A percentile compares a stretch with the other conserved stretches of the same genome.
phyloP scores from a whole-genome alignment of 208 protist species.

The Crithidia bombi region DNA sequence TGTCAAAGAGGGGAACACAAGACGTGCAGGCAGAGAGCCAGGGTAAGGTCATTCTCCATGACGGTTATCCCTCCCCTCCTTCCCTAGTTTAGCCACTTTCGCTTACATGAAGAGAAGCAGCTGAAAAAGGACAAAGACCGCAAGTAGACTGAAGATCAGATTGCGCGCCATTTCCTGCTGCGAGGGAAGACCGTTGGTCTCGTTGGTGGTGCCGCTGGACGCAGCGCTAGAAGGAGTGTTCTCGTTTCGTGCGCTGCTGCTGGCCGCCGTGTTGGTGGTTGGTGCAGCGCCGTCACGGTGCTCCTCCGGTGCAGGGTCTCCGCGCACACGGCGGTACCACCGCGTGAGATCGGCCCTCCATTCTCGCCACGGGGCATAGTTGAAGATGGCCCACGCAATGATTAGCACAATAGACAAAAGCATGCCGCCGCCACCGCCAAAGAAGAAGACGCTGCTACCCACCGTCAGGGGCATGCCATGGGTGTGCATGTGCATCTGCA shows the following conservation, averaged over 20 bases:
- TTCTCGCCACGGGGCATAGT: slow-evolving; percentile 58
- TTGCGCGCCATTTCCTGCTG: slow-evolving; percentile 24
- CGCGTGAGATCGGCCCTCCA: slow-evolving; percentile 8
- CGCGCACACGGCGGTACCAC: slow-evolving; percentile 21
- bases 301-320: slow-evolving; percentile 7
- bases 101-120: slow-evolving; percentile 27
- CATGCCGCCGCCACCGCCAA: slow-evolving; percentile 42
- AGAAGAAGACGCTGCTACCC: slow-evolving; percentile 58
- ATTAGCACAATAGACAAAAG: slow-evolving; percentile 37
- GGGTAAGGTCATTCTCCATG: background rate
- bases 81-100: background rate
- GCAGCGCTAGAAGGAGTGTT: background rate
- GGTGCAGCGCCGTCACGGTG: background rate
- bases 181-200: slow-evolving; percentile 4
- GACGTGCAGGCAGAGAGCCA: too few species aligned
- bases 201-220: background rate
- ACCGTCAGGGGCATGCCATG: slow-evolving; percentile 45
- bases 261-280: background rate
- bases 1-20: too few species aligned
- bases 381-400: slow-evolving; percentile 48
- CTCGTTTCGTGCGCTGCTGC: too few species aligned
- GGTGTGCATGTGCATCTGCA: slow-evolving; percentile 26
- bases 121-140: slow-evolving; percentile 35
- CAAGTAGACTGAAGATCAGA: slow-evolving; percentile 14
- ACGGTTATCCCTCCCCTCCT: slow-evolving; percentile 1